phyloP scores from a whole-genome alignment of 441 rosid species.

The Aquilaria agallochum region DNA sequence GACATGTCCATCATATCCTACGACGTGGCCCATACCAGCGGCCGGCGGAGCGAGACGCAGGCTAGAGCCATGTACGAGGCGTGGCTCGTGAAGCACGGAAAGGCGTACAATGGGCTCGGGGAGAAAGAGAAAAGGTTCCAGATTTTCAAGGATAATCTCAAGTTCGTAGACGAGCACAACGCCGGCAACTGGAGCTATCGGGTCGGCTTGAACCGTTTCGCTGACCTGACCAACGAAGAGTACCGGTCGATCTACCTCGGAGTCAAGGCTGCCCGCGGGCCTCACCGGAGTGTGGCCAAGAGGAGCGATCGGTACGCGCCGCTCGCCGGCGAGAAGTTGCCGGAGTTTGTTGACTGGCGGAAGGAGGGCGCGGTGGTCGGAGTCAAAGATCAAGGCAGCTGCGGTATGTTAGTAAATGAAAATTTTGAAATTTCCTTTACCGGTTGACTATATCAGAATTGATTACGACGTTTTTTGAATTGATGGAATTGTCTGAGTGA shows the following conservation, averaged over 20 bases:
- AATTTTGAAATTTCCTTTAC: too few relatives aligned
- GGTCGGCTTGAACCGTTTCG: conserved; percentile 37
- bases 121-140: conserved; percentile 34
- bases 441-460: too few relatives aligned
- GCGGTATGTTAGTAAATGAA: conserved; percentile 22
- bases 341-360: conserved; percentile 38
- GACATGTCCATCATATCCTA: conserved; percentile 32
- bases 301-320: conserved; percentile 29
- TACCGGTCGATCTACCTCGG: conserved; percentile 31
- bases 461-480: too few relatives aligned
- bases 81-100: conserved; percentile 39
- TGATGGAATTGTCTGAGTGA: too few relatives aligned
- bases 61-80: conserved; percentile 25
- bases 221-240: conserved; percentile 41
- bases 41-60: conserved; percentile 32
- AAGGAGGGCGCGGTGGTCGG: conserved; percentile 30
- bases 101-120: conserved; percentile 28
- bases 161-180: conserved; percentile 30
- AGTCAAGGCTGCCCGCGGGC: conserved; percentile 16
- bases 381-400: conserved; percentile 40
- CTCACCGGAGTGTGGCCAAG: conserved; percentile 14
- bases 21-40: conserved; percentile 2
- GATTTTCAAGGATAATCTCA: conserved; percentile 36
- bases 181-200: conserved; percentile 21
- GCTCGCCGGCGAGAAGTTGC: conserved; percentile 29